Percentiles rank a stretch among this genome's conserved stretches.
phyloP scores from a whole-genome alignment of 176 grass and related monocot genomes.

The Phoenix roebelenii region DNA sequence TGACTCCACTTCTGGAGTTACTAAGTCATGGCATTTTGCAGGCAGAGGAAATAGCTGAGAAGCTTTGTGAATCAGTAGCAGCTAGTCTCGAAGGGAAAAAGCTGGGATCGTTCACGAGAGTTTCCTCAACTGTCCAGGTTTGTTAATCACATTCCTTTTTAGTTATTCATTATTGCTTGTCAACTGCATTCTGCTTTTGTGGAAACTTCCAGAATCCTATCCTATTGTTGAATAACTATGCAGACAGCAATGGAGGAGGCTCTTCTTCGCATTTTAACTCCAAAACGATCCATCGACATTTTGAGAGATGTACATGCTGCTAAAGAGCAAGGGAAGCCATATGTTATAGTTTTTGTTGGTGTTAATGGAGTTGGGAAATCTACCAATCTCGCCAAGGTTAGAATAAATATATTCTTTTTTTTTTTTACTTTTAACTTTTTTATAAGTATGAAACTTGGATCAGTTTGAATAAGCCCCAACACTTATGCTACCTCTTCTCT shows the following conservation, averaged over 20 bases:
- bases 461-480: too few relatives aligned
- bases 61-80: slow-evolving; percentile 86
- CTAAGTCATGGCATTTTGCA: slow-evolving; percentile 15
- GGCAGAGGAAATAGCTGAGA: slow-evolving; percentile 94
- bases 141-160: background rate
- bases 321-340: slow-evolving; percentile 87
- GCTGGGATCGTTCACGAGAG: slow-evolving; percentile 86
- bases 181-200: background rate
- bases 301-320: slow-evolving; percentile 86
- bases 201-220: background rate
- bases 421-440: too few relatives aligned
- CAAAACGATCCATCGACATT: slow-evolving; percentile 85
- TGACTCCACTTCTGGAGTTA: background rate
- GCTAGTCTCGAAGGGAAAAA: slow-evolving; percentile 89
- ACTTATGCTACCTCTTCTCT: background rate
- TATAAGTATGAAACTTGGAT: too few relatives aligned
- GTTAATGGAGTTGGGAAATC: slow-evolving; percentile 99
- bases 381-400: slow-evolving; percentile 88
- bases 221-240: slow-evolving; percentile 7
- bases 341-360: slow-evolving; percentile 90
- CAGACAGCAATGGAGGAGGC: slow-evolving; percentile 96
- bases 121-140: slow-evolving; percentile 94
- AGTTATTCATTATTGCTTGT: background rate
- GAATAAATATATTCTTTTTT: too few relatives aligned
- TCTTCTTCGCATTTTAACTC: slow-evolving; percentile 80